These are phyloP conservation scores for Discostella stelligera DNA, from an alignment of 352 stramenopile species.

Conservation along the genomic window DNA sequence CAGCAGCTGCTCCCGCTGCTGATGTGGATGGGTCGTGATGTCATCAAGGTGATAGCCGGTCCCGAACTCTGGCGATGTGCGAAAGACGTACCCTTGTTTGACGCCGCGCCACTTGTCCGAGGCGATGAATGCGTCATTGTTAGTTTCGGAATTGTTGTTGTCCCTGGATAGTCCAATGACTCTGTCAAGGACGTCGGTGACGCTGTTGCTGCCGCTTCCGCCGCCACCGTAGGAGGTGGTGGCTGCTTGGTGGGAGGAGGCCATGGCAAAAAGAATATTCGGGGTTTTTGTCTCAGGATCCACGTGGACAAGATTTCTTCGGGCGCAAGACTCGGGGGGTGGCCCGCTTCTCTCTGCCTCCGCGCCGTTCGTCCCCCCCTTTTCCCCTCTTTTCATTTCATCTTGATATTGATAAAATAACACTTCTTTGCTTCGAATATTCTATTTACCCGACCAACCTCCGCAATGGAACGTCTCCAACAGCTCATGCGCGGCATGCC, in stretches of 20 bases:
- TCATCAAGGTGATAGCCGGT: conserved; percentile 71
- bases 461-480: conserved; percentile 78
- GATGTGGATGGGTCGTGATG: background rate
- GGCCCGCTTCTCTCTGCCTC: background rate
- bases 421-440: no score
- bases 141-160: background rate
- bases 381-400: no score
- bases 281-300: no score
- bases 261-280: background rate
- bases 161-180: conserved; percentile 32
- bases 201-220: background rate
- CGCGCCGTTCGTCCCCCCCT: background rate
- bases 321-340: background rate
- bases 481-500: conserved; percentile 81
- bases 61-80: conserved; percentile 41
- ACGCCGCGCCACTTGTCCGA: conserved; percentile 46
- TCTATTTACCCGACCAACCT: no score
- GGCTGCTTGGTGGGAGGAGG: background rate
- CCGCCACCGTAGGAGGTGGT: background rate
- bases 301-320: background rate
- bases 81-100: conserved; percentile 70
- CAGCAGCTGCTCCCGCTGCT: no score
- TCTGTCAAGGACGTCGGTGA: conserved; percentile 41
- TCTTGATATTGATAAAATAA: no score
- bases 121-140: conserved; percentile 46